These are phyloP conservation scores for Dendrobium huoshanense DNA, from an alignment of 106 monocot species.

Conservation along the genomic window DNA sequence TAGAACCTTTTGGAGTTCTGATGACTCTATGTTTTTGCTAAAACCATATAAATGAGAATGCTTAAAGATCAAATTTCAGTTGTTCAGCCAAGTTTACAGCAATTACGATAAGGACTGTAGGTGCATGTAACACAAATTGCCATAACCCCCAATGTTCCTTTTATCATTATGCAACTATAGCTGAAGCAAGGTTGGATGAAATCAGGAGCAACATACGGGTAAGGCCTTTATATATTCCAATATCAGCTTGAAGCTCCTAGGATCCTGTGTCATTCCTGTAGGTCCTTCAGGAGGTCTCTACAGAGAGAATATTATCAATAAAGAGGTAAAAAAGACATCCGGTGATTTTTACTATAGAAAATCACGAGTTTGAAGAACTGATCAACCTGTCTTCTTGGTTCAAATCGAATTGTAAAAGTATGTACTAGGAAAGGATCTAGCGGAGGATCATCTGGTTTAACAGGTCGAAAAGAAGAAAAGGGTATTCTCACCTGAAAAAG, in stretches of 20 bases:
- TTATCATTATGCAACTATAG: neutral
- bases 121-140: neutral
- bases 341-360: neutral
- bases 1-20: neutral
- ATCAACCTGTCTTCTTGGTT: conserved; percentile 84
- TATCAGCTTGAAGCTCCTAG: conserved; percentile 82
- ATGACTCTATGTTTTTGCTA: neutral
- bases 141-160: neutral
- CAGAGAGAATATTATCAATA: conserved; percentile 9
- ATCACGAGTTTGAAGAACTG: neutral
- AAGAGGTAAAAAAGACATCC: neutral
- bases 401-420: conserved; percentile 89
- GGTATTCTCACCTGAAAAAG: conserved; percentile 84
- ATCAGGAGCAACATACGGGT: conserved; percentile 55
- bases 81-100: too few relatives aligned
- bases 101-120: too few relatives aligned
- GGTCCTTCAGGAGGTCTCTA: conserved; percentile 77
- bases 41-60: too few relatives aligned
- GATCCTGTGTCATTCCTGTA: conserved; percentile 53
- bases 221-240: conserved; percentile 96
- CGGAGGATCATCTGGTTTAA: conserved; percentile 92
- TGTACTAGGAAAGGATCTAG: conserved; percentile 95
- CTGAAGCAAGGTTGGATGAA: neutral
- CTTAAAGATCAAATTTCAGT: too few relatives aligned
- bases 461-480: conserved; percentile 95